These are phyloP conservation scores for Cichorium intybus DNA, from an alignment of 140 eudicot genomes.

Conservation along the genomic window DNA sequence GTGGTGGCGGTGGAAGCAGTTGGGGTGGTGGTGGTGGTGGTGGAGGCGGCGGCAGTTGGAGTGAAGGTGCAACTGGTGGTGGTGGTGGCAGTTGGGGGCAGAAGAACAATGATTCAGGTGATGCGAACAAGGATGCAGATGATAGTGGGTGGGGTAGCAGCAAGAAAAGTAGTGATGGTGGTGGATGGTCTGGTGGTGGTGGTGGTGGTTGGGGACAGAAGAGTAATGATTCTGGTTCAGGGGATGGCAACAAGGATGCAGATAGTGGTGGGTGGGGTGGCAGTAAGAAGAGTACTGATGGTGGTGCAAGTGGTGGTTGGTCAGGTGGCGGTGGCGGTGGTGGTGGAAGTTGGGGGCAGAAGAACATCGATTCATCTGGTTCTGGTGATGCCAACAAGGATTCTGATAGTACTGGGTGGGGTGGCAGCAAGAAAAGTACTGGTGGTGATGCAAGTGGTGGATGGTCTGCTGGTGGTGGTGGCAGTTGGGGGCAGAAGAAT, in stretches of 20 bases:
- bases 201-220: background rate
- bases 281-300: background rate
- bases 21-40: constrained; percentile 33
- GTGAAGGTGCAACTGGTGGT: background rate
- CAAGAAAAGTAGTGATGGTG: background rate
- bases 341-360: background rate
- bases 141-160: constrained; percentile 9
- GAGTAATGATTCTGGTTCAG: background rate
- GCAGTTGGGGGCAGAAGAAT: no score
- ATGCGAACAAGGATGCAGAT: background rate
- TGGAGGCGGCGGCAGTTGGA: constrained; percentile 22
- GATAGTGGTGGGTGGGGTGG: constrained; percentile 1
- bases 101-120: background rate
- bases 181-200: background rate
- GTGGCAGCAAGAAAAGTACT: background rate
- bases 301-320: background rate
- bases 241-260: background rate
- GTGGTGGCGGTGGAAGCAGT: constrained; percentile 19
- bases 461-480: no score
- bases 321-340: background rate
- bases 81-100: background rate
- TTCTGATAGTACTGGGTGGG: constrained; percentile 4
- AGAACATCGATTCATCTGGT: background rate
- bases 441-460: background rate
- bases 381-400: background rate